Evolutionary conservation across 2,329 filamentous ascomycete genomes (phyloP).

Genomic region (Xylariales sp.): DNA sequence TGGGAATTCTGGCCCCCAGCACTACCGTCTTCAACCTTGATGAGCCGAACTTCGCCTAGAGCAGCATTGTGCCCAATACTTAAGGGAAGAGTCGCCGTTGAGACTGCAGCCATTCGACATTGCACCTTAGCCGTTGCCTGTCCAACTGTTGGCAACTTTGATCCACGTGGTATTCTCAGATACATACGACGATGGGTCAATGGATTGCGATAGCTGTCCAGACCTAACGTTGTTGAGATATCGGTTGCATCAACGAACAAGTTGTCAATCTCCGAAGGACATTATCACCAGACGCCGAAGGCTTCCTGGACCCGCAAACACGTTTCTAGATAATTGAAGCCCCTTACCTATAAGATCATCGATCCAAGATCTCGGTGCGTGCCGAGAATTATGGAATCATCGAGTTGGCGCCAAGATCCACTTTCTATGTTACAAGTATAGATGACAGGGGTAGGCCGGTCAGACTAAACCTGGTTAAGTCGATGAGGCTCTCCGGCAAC

Average conservation of each 20-base stretch:
- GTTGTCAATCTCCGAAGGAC: slow-evolving; percentile 8
- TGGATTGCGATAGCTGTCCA: no score
- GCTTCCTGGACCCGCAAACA: slow-evolving; percentile 4
- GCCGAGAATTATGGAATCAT: slow-evolving; percentile 6
- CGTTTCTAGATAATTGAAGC: slow-evolving; percentile 9
- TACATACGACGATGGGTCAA: no score
- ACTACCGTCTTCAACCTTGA: no score
- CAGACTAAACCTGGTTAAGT: not conserved
- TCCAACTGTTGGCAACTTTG: no score
- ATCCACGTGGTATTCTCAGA: no score
- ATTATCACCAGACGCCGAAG: slow-evolving; percentile 8
- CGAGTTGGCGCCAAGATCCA: not conserved
- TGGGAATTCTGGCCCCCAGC: no score
- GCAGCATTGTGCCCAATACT: no score
- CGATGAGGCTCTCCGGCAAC: slow-evolving; percentile 6
- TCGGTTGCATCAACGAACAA: slow-evolving; percentile 1
- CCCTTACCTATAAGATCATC: slow-evolving; percentile 9
- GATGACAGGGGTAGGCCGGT: slow-evolving; percentile 3
- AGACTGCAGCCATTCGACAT: no score
- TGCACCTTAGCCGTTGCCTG: no score
- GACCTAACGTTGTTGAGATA: no score
- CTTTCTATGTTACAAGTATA: slow-evolving; percentile 7
- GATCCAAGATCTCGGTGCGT: slow-evolving; percentile 9
- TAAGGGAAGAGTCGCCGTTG: no score
- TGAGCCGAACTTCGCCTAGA: no score